These are phyloP conservation scores for Daldinia grandis DNA, from an alignment of 495 filamentous ascomycete species.

Conservation along the genomic window DNA sequence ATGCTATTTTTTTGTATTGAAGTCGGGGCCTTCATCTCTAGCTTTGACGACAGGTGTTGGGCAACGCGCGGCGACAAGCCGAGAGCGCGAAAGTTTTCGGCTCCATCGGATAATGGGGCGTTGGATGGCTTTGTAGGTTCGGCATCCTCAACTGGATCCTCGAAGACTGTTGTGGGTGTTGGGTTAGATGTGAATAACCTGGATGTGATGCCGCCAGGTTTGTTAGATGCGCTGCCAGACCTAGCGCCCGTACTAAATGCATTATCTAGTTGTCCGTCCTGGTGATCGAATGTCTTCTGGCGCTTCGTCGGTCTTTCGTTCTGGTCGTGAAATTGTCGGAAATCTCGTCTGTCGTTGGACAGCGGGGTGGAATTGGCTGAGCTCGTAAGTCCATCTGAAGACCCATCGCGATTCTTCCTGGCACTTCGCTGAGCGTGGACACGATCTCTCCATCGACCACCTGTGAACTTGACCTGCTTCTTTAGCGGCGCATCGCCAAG, in stretches of 20 bases:
- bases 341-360: constrained; percentile 32
- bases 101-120: constrained; percentile 85
- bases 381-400: constrained; percentile 29
- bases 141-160: constrained; percentile 51
- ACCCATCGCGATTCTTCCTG: constrained; percentile 58
- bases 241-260: constrained; percentile 16
- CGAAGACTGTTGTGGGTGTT: constrained; percentile 64
- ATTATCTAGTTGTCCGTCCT: constrained; percentile 27
- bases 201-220: constrained; percentile 70
- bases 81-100: constrained; percentile 82
- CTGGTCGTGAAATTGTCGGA: constrained; percentile 35
- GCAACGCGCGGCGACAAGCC: constrained; percentile 81
- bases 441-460: constrained; percentile 90
- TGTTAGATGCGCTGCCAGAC: constrained; percentile 44
- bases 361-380: constrained; percentile 43
- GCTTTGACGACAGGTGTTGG: constrained; percentile 82
- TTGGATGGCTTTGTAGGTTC: constrained; percentile 82
- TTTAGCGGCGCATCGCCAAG: constrained; percentile 68
- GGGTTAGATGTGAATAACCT: constrained; percentile 93
- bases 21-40: constrained; percentile 89
- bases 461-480: constrained; percentile 75
- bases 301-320: constrained; percentile 52
- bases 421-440: constrained; percentile 77
- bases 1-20: constrained; percentile 93
- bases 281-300: constrained; percentile 47